Evolutionary conservation across 176 grass and related monocot species (phyloP).

Genomic region (Metroxylon sagu): DNA sequence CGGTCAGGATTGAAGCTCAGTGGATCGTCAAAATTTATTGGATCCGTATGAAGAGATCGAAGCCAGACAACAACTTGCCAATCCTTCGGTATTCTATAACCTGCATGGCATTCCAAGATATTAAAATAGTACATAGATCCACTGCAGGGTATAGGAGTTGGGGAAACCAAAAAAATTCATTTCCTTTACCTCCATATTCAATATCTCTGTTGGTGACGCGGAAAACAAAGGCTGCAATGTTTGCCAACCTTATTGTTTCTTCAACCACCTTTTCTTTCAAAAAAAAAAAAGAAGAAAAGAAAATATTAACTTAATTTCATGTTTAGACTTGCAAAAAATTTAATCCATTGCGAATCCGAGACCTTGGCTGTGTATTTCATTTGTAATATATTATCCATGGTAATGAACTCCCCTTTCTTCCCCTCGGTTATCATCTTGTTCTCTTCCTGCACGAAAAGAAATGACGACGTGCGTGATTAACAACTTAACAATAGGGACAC

Average conservation of each 20-base stretch:
- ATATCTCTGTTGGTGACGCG: constrained; percentile 17
- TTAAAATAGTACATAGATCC: too few relatives aligned
- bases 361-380: constrained; percentile 32
- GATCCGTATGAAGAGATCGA: constrained; percentile 23
- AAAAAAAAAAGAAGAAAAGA: too few relatives aligned
- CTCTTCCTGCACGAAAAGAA: constrained; percentile 10
- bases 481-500: too few relatives aligned
- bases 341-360: too few relatives aligned
- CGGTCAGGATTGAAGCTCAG: constrained; percentile 34
- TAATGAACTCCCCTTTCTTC: constrained; percentile 23
- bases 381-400: constrained; percentile 12
- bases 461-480: too few relatives aligned
- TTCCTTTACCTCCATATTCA: constrained; percentile 13
- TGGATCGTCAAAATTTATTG: constrained; percentile 24
- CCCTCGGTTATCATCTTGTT: background rate
- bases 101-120: constrained; percentile 1
- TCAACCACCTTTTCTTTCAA: constrained; percentile 3
- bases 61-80: constrained; percentile 38
- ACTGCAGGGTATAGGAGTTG: too few relatives aligned
- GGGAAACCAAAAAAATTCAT: too few relatives aligned
- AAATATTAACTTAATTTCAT: too few relatives aligned
- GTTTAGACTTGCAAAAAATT: too few relatives aligned
- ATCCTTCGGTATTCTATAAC: constrained; percentile 30
- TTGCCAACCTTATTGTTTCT: constrained; percentile 22
- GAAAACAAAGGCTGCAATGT: background rate